phyloP scores from a whole-genome alignment of 192 early-diverging fungal genomes.

The Martensiomyces pterosporus region DNA sequence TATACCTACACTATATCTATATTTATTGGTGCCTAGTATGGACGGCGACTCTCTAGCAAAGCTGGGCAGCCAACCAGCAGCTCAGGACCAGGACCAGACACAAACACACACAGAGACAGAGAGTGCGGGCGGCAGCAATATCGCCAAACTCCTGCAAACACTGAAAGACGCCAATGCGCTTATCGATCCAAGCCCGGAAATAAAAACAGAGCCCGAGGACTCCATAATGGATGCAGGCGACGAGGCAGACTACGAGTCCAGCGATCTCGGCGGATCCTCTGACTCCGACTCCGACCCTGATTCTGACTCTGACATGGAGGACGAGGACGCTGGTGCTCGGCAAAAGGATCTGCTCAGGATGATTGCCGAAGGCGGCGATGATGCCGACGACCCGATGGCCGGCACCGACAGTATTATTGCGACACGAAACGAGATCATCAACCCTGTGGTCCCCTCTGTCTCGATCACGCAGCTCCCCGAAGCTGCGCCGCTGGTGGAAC shows the following conservation, averaged over 20 bases:
- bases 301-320: slow-evolving; percentile 13
- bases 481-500: slow-evolving; percentile 44
- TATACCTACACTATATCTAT: no score
- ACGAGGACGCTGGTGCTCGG: slow-evolving; percentile 7
- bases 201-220: background rate
- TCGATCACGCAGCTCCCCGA: slow-evolving; percentile 52
- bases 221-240: background rate
- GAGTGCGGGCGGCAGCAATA: no score
- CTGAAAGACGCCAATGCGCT: slow-evolving; percentile 13
- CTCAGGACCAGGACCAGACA: no score
- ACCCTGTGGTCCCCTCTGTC: slow-evolving; percentile 49
- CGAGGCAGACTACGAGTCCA: slow-evolving; percentile 1
- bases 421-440: slow-evolving; percentile 60
- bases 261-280: slow-evolving; percentile 9
- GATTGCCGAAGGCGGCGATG: slow-evolving; percentile 27
- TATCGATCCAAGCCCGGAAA: background rate
- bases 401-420: no score
- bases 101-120: background rate
- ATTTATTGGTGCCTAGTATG: no score
- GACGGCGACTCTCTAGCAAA: no score
- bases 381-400: background rate
- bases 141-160: slow-evolving; percentile 16
- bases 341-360: slow-evolving; percentile 3
- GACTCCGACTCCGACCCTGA: slow-evolving; percentile 10
- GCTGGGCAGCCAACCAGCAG: no score